Base-by-base conservation (phyloP, 257 asterid species). In the Solanum tarapatanum region DNA sequence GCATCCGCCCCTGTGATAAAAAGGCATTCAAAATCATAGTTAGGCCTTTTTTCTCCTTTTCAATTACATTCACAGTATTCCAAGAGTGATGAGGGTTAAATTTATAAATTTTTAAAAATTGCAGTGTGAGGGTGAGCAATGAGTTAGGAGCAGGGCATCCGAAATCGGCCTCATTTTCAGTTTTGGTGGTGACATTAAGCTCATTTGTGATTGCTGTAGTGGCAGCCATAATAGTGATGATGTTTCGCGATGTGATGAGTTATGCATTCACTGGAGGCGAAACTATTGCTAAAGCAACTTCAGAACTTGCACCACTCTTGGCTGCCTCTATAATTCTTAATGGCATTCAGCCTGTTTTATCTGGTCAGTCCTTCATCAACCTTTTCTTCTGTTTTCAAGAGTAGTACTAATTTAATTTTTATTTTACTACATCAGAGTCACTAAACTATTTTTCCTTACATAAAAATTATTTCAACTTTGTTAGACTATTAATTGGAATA, bases 131-230 rank as follows among this genome's bases (percentile, higher is more conserved):
- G 73, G 88, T 90, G 62, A 90, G 92, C 91, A 90, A 91, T 83
- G 93, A 89, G 86, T 90, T 91, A 5, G 90, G 91, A 69, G 92
- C 93, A 1, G 92, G 92, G 48, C 91, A 91, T 83, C 87, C 92
- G 8, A 91, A 87, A 75, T 86, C 93, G 1, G 90, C 91, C 21
- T 86, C 92, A 70, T 91, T 88, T 72, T 30, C 92, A 7, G 93
- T 91, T 0, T 19, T 88, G 39, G 48, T 87, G 48, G 92, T 88
- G 64, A 90, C 91, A 17, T 39, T 79, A 23, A 75, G 86, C 82
- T 90, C 92, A 6, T 89, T 88, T 19, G 28, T 86, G 0, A 68
- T 90, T 16, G 23, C 90, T 23, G 76, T 87, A 17, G 19, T 83
- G 0, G 8, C 85, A 28, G 89, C 90, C 74, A 69, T 89, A 17